These are phyloP conservation scores for Geotrichum restrictum DNA, from an alignment of 1,139 yeast species.

Conservation along the genomic window DNA sequence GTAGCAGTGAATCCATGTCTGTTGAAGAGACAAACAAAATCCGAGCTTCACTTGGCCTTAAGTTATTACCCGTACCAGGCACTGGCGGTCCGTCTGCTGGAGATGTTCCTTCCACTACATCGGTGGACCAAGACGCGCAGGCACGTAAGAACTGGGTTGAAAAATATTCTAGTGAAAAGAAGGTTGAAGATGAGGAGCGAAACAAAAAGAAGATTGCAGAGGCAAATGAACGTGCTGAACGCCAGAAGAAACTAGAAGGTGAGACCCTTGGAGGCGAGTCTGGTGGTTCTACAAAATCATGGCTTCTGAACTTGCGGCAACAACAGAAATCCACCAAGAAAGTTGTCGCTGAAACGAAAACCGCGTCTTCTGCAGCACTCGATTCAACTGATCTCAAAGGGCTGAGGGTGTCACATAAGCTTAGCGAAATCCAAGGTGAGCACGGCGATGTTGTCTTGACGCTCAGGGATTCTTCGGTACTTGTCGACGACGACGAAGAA, in stretches of 20 bases:
- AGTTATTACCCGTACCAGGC: conserved; percentile 34
- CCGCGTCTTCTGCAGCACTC: conserved; percentile 17
- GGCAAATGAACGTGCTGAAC: conserved; percentile 26
- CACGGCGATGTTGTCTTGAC: conserved; percentile 57
- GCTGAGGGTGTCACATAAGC: conserved; percentile 47
- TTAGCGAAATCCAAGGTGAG: conserved; percentile 42
- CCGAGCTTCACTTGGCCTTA: conserved; percentile 38
- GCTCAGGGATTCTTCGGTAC: conserved; percentile 54
- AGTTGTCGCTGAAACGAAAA: conserved; percentile 19
- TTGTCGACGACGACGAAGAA: conserved; percentile 48
- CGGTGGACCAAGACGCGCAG: conserved; percentile 31
- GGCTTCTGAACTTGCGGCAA: conserved; percentile 27
- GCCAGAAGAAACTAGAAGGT: conserved; percentile 31
- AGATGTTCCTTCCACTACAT: conserved; percentile 14
- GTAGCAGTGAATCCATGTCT: conserved; percentile 26
- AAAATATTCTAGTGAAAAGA: conserved; percentile 27
- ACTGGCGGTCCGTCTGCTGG: conserved; percentile 12
- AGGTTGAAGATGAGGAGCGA: conserved; percentile 22
- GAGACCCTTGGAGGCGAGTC: conserved; percentile 32
- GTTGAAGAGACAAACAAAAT: conserved; percentile 40
- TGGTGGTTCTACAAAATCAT: conserved; percentile 27
- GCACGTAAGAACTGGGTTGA: conserved; percentile 37
- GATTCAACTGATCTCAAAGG: conserved; percentile 39
- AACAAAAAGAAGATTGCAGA: conserved; percentile 25
- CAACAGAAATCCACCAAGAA: conserved; percentile 8